A percentile compares a stretch with the other conserved stretches of the same genome.
These are phyloP conservation scores for Fagopyrum tataricum DNA, from an alignment of 148 eudicot genomes.

Conservation along the genomic window DNA sequence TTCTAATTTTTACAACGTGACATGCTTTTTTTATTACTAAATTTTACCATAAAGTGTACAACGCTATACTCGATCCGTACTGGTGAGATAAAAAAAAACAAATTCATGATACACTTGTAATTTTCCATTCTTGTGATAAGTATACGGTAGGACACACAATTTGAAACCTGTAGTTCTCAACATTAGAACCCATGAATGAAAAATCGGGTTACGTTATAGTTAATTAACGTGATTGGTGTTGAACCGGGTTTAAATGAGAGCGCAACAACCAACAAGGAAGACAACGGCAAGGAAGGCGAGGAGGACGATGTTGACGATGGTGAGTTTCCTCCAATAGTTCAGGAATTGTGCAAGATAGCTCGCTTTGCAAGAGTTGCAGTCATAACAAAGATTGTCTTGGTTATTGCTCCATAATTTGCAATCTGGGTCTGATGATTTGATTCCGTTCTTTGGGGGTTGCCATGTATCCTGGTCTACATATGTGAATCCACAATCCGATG, in stretches of 20 bases:
- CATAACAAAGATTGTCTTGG: constrained; percentile 24
- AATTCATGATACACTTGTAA: neutral
- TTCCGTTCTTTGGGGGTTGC: constrained; percentile 22
- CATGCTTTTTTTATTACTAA: too few relatives aligned
- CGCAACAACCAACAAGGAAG: constrained; percentile 28
- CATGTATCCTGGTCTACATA: constrained; percentile 20
- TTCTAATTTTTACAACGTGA: too few relatives aligned
- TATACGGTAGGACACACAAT: neutral
- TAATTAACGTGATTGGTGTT: neutral
- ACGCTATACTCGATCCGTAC: too few relatives aligned
- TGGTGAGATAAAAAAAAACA: too few relatives aligned
- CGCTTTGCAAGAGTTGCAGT: constrained; percentile 34
- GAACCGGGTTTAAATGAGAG: neutral
- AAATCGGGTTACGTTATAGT: neutral
- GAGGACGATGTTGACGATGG: constrained; percentile 18
- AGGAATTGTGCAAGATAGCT: constrained; percentile 29
- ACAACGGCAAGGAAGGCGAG: constrained; percentile 22
- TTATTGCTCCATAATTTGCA: constrained; percentile 33
- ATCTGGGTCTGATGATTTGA: constrained; percentile 20
- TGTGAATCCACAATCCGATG: constrained; percentile 28
- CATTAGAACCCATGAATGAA: neutral
- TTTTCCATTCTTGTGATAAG: neutral
- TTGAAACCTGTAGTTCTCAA: neutral
- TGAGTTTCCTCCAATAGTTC: constrained; percentile 26
- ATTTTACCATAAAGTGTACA: too few relatives aligned